Conservation (phyloP, 1,139 yeast genomes). For the Blastobotrys raffinosifermentans region DNA sequence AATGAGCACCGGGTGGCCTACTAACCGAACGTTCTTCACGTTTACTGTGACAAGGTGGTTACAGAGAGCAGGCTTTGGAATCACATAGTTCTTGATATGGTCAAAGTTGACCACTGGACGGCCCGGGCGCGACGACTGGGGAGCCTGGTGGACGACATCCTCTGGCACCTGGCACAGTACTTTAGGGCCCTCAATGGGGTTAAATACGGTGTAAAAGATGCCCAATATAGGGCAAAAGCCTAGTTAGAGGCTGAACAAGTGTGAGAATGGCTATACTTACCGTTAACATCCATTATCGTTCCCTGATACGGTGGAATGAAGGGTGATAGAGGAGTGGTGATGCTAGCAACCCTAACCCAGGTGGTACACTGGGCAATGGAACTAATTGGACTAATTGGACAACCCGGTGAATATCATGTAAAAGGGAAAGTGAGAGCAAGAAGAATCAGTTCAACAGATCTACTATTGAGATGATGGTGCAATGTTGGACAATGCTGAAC, state of each 20-base stretch:
- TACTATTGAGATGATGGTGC: no score
- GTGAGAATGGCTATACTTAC: slow-evolving; percentile 4
- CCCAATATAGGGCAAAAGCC: slow-evolving; percentile 85
- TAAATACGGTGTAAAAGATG: slow-evolving; percentile 84
- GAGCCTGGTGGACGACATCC: slow-evolving; percentile 45
- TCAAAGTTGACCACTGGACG: slow-evolving; percentile 62
- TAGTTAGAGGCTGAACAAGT: slow-evolving; percentile 7
- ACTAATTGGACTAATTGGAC: no score
- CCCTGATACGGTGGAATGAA: no score
- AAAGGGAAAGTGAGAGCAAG: no score
- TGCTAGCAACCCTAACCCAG: no score
- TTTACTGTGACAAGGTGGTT: slow-evolving; percentile 72
- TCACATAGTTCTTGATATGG: slow-evolving; percentile 78
- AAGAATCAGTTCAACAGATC: no score
- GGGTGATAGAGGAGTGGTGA: no score
- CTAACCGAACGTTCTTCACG: slow-evolving; percentile 61
- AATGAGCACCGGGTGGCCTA: slow-evolving; percentile 89
- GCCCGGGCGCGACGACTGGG: slow-evolving; percentile 11
- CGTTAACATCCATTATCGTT: slow-evolving; percentile 9
- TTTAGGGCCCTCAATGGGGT: slow-evolving; percentile 92
- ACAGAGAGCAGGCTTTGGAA: slow-evolving; percentile 90
- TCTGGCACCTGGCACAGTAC: slow-evolving; percentile 90
- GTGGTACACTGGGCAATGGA: no score
- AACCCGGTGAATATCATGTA: no score
- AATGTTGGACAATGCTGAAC: no score